Base-by-base conservation (phyloP, 1,284 basidiomycete genomes). In the Tilletia walkeri region DNA sequence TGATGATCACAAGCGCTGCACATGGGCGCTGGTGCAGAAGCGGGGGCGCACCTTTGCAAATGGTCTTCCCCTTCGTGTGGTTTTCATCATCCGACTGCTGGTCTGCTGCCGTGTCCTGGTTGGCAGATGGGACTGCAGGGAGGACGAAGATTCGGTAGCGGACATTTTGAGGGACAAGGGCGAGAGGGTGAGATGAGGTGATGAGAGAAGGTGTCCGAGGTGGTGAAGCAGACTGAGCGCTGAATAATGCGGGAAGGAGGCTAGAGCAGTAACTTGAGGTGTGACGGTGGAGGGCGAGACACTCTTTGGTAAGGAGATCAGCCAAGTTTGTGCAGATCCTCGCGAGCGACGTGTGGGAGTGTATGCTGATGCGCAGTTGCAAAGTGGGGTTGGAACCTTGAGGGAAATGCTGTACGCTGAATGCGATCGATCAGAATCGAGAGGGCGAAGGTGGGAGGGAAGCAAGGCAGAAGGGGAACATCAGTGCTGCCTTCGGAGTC, bases 21-120 rank as follows among this genome's bases (percentile, higher is more conserved):
- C 9, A 14, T 45, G 41, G 41, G 41, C 41, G 41, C 41, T 45
- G 41, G 14, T 45, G 41, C 6, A 7, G 41, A 30, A 30, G 24
- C 2, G 24, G 12, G 9, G n/a, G 54, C 74, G 68, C 70, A 75
- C 74, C 61, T 81, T 81, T 30, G 78, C 75, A 48, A 74, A 81
- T 0, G 79, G 79, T 30, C 79, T 68, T 9, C 79, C 79, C 66
- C 79, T 72, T 45, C 72, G 67, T 5, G 79, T 78, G 36, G 78
- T 81, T 72, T 81, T 81, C 79, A 81, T 81, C 79, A 81, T 81
- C 67, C 79, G 68, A 66, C 79, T 81, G 68, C 77, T 79, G 47
- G 75, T 80, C 67, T 78, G 78, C 72, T 80, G 79, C 63, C 75
- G 68, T 24, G 77, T 78, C 38, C 77, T 68, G 24, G 75, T 75